phyloP scores from a whole-genome alignment of 352 stramenopile genomes.

The Pythium coloratum region DNA sequence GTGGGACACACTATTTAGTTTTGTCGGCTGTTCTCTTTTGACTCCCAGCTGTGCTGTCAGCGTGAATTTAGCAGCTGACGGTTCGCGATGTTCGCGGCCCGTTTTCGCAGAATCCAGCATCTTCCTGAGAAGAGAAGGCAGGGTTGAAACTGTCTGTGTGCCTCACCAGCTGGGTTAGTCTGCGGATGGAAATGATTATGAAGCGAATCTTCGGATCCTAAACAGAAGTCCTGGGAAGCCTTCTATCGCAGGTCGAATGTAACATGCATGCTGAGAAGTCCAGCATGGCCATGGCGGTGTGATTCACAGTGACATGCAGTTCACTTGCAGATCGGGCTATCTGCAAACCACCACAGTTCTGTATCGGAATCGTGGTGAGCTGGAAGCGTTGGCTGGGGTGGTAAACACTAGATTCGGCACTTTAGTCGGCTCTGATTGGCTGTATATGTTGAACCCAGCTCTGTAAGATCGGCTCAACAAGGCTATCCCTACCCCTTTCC shows the following conservation, averaged over 20 bases:
- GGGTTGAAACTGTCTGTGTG: neutral
- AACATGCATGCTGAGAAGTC: too few species aligned
- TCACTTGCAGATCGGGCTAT: too few species aligned
- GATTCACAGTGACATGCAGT: too few species aligned
- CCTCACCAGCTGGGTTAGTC: neutral
- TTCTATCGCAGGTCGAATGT: too few species aligned
- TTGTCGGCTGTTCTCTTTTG: neutral
- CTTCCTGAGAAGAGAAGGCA: neutral
- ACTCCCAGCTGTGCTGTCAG: neutral
- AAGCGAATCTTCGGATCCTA: neutral
- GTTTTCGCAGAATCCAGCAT: conserved; percentile 22
- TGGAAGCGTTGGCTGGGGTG: neutral
- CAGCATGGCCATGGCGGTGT: too few species aligned
- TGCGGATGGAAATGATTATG: neutral
- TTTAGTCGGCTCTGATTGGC: conserved; percentile 3
- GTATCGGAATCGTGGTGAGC: conserved; percentile 18
- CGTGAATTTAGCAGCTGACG: neutral
- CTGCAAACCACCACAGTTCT: neutral
- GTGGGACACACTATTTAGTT: neutral
- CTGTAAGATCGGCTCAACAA: neutral
- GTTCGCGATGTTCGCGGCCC: neutral
- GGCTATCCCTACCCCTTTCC: conserved; percentile 10
- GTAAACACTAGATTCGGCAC: neutral
- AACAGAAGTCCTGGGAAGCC: too few species aligned
- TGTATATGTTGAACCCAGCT: neutral